These are phyloP conservation scores for Ramularia collo-cygni DNA, from an alignment of 2,329 filamentous ascomycete species.

Conservation along the genomic window DNA sequence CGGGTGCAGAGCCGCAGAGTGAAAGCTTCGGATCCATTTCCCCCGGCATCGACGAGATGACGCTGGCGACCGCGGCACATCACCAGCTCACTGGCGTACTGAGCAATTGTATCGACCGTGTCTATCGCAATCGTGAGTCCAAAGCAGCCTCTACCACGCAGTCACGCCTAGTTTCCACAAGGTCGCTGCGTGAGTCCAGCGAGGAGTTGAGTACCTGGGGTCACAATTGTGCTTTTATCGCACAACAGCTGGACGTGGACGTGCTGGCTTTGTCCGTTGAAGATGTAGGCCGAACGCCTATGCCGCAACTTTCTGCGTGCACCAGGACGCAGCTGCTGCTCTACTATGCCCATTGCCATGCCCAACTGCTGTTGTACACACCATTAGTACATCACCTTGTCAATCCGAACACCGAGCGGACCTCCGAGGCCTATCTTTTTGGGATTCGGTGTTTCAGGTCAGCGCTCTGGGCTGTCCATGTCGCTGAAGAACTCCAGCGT, in stretches of 20 bases:
- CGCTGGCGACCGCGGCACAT: constrained; percentile 10
- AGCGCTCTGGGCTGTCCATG: constrained; percentile 11
- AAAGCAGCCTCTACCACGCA: constrained; percentile 2
- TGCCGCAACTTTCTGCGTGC: neutral
- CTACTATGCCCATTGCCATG: constrained; percentile 11
- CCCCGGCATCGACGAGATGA: constrained; percentile 7
- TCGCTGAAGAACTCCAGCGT: constrained; percentile 13
- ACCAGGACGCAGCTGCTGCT: constrained; percentile 14
- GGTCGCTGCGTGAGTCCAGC: constrained; percentile 5
- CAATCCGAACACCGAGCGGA: constrained; percentile 1
- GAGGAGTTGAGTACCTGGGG: constrained; percentile 12
- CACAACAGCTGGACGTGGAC: constrained; percentile 6
- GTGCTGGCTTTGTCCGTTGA: neutral
- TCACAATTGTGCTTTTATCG: constrained; percentile 6
- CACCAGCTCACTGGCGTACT: constrained; percentile 12
- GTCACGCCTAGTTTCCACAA: constrained; percentile 3
- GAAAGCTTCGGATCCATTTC: constrained; percentile 7
- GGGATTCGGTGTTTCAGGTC: constrained; percentile 9
- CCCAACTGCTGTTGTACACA: constrained; percentile 12
- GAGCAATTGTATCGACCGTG: constrained; percentile 3
- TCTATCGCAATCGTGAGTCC: constrained; percentile 2
- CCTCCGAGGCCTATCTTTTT: constrained; percentile 3
- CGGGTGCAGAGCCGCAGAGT: neutral
- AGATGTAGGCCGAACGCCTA: neutral
- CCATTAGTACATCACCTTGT: constrained; percentile 16